These are phyloP conservation scores for Baudoinia panamericana DNA, from an alignment of 495 filamentous ascomycete species.

Conservation along the genomic window DNA sequence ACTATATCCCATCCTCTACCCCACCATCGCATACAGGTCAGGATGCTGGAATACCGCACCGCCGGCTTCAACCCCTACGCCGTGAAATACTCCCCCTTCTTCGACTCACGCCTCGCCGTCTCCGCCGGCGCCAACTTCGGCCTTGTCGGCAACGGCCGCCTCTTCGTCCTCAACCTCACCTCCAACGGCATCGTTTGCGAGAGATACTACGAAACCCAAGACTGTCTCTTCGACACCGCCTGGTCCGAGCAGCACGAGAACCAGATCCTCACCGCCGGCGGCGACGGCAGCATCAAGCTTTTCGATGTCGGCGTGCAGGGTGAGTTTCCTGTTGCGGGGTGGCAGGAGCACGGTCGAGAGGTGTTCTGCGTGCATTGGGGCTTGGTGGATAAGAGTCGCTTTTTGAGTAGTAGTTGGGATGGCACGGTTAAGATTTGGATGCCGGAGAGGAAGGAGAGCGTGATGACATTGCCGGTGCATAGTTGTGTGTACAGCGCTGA, in stretches of 20 bases:
- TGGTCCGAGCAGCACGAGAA: constrained; percentile 95
- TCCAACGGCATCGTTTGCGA: constrained; percentile 68
- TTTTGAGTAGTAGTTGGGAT: constrained; percentile 85
- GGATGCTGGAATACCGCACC: constrained; percentile 90
- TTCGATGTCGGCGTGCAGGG: constrained; percentile 69
- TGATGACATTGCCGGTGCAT: constrained; percentile 75
- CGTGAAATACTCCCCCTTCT: constrained; percentile 96
- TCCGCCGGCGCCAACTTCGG: constrained; percentile 83
- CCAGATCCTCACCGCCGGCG: constrained; percentile 73
- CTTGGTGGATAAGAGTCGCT: constrained; percentile 74
- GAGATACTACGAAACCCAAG: constrained; percentile 92
- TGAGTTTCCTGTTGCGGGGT: constrained; percentile 72
- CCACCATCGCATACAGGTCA: too few relatives aligned
- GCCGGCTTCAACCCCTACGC: constrained; percentile 87
- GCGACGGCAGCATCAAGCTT: constrained; percentile 88
- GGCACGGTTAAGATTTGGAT: constrained; percentile 88
- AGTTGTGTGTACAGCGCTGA: constrained; percentile 79
- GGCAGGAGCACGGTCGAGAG: constrained; percentile 84
- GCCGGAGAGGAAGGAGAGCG: constrained; percentile 53
- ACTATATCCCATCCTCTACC: too few relatives aligned
- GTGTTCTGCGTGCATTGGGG: constrained; percentile 89
- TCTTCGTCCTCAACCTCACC: constrained; percentile 70
- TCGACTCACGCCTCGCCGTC: constrained; percentile 83
- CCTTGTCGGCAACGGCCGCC: constrained; percentile 85
- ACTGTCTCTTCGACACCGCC: constrained; percentile 81